Base-by-base conservation (phyloP, 495 filamentous ascomycete genomes). In the Penicillium silybi region DNA sequence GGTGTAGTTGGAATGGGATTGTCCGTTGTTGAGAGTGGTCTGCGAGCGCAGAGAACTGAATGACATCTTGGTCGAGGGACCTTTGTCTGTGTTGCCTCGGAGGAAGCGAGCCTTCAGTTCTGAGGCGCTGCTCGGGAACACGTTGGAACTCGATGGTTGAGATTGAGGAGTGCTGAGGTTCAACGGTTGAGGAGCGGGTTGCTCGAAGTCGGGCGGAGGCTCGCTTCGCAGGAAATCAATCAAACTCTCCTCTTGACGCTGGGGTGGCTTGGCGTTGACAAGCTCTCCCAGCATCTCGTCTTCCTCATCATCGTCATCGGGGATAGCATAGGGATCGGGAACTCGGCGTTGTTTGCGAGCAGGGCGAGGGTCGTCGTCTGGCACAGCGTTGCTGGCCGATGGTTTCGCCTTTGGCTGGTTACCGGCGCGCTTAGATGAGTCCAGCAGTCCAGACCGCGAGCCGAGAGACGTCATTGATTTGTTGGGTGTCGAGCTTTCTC, bases 311-410 rank as follows among this genome's bases (percentile, higher is more conserved):
- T 32, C 29, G 11, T 10, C 10, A 13, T 32, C 29, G 2, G 29
- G 29, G 29, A 97, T 88, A 29, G 91, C 87, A 58, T 97, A 97
- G 1, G 93, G 92, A 60, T 99, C 95, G 38, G 80, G 86, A 38
- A 89, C 82, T 22, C 90, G 84, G 35, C 84, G 80, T 44, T 84
- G 87, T 56, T 85, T 96, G 50, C 89, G 83, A 41, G 54, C 61
- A 51, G 69, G 78, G 27, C 19, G 50, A 47, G 57, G 51, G 37
- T 63, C 68, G 5, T 73, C 68, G 16, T 45, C 62, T 22, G 41
- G 41, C 22, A 48, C 42, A 25, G 43, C 35, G n/a, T 43, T 20
- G 32, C 44, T 56, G 25, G 46, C 47, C 26, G 56, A 56, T 4
- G 56, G 41, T 20, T 53, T 45, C 32, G 58, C 45, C 20, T 57